Conservation (phyloP, 78 protist genomes). For the Tieghemostelium lacteum region DNA sequence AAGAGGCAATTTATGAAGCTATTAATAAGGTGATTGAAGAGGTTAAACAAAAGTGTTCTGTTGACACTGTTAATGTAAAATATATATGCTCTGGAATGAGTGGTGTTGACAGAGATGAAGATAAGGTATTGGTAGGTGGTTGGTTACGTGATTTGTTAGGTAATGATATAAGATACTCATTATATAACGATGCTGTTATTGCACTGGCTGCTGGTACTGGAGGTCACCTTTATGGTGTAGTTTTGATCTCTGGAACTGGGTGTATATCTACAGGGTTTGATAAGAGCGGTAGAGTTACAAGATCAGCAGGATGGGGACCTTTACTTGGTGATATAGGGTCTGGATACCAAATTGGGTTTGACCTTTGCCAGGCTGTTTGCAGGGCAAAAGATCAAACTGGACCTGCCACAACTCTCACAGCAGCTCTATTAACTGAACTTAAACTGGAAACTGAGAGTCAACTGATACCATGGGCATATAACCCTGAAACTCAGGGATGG, state of each 20-base stretch:
- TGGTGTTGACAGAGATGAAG: slow-evolving; percentile 77
- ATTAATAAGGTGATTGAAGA: not conserved
- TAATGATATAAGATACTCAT: not conserved
- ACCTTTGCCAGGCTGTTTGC: slow-evolving; percentile 29
- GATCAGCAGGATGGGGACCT: slow-evolving; percentile 78
- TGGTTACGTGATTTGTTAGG: slow-evolving; percentile 30
- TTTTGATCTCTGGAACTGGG: slow-evolving; percentile 79
- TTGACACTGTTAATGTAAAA: not conserved
- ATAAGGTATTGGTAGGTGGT: slow-evolving; percentile 8
- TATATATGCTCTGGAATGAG: slow-evolving; percentile 63
- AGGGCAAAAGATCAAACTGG: slow-evolving; percentile 52
- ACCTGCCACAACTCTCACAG: slow-evolving; percentile 28
- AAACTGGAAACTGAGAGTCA: slow-evolving; percentile 8
- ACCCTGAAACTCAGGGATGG: slow-evolving; percentile 60
- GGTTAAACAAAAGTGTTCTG: not conserved
- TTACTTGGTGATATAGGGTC: slow-evolving; percentile 73
- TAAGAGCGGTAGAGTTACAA: slow-evolving; percentile 4
- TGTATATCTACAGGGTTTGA: slow-evolving; percentile 48
- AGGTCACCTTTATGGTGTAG: slow-evolving; percentile 61
- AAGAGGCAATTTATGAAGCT: slow-evolving; percentile 48
- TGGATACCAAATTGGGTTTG: slow-evolving; percentile 80
- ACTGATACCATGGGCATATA: slow-evolving; percentile 69
- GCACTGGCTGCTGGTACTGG: slow-evolving; percentile 54
- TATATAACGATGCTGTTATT: slow-evolving; percentile 54
- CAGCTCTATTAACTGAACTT: slow-evolving; percentile 24